These are phyloP conservation scores for Aspergillus amoenus DNA, from an alignment of 2,329 filamentous ascomycete species.

Conservation along the genomic window DNA sequence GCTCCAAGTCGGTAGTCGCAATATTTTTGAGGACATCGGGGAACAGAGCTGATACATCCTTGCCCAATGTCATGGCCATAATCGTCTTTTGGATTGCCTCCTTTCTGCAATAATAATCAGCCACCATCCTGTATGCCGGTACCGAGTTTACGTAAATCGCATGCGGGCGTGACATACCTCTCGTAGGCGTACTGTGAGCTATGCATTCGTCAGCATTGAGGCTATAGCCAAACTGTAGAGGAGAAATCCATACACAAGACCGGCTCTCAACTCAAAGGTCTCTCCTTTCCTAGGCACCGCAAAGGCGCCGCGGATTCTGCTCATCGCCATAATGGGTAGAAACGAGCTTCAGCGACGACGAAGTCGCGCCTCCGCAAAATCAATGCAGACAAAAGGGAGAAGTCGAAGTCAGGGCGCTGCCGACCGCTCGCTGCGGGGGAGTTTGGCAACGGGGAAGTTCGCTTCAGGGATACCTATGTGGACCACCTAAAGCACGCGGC, in stretches of 20 bases:
- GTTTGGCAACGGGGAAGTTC: constrained; percentile 21
- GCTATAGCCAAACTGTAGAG: constrained; percentile 9
- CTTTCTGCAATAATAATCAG: constrained; percentile 60
- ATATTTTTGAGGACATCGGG: constrained; percentile 99
- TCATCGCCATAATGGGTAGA: constrained; percentile 73
- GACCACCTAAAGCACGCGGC: constrained; percentile 9
- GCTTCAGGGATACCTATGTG: constrained; percentile 28
- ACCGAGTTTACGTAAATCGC: not conserved
- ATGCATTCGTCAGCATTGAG: constrained; percentile 36
- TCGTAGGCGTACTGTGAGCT: constrained; percentile 99
- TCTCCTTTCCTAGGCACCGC: constrained; percentile 92
- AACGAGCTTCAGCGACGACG: constrained; percentile 36
- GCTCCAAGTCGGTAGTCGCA: constrained; percentile 87
- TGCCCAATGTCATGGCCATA: constrained; percentile 99
- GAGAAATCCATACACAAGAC: constrained; percentile 63
- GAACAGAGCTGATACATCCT: constrained; percentile 96
- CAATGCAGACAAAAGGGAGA: constrained; percentile 16
- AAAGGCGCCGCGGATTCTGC: constrained; percentile 92
- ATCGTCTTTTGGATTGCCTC: constrained; percentile 99
- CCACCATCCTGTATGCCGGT: not conserved
- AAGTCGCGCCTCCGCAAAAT: constrained; percentile 34
- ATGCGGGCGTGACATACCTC: constrained; percentile 51
- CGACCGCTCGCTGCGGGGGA: constrained; percentile 36
- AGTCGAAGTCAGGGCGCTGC: constrained; percentile 4
- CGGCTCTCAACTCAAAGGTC: constrained; percentile 94